Evolutionary conservation across 2,329 filamentous ascomycete species (phyloP).

Genomic region (Cladosporium sp.): DNA sequence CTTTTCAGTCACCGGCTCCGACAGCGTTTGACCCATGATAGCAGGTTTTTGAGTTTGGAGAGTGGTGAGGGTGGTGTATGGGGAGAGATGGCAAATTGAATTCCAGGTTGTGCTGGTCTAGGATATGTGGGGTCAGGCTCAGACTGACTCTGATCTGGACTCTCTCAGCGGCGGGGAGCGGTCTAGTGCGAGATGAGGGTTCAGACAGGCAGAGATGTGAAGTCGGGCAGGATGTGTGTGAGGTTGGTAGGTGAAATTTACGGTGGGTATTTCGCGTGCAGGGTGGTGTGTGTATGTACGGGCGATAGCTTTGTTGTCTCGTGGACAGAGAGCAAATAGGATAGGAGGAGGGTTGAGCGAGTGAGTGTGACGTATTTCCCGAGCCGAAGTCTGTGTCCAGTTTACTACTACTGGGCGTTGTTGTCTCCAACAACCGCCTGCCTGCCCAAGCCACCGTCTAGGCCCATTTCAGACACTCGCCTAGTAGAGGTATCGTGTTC

Average conservation of each 20-base stretch:
- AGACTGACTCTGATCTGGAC: not conserved
- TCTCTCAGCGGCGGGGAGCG: slow-evolving; percentile 2
- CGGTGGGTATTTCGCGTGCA: not conserved
- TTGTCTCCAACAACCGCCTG: not conserved
- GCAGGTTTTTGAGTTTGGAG: slow-evolving; percentile 9
- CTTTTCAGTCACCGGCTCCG: slow-evolving; percentile 98
- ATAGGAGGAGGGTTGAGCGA: not conserved
- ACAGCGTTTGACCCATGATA: slow-evolving; percentile 95
- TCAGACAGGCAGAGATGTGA: not conserved
- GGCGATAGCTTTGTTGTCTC: not conserved
- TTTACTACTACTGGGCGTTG: not conserved
- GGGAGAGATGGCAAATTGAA: slow-evolving; percentile 10
- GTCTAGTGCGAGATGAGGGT: slow-evolving; percentile 3
- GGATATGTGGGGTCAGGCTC: slow-evolving; percentile 6
- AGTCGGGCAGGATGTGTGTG: not conserved
- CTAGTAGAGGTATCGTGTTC: not conserved
- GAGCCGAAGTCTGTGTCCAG: not conserved
- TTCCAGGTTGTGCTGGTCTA: not conserved
- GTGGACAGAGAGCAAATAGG: slow-evolving; percentile 11
- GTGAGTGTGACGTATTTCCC: not conserved
- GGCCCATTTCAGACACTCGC: not conserved
- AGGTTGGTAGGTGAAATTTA: not conserved
- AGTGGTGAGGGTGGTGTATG: slow-evolving; percentile 1
- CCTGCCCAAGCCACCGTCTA: not conserved
- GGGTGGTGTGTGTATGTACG: not conserved